Percentiles rank a stretch among this genome's conserved stretches.
phyloP scores from a whole-genome alignment of 331 rosid species.

The Dryas integrifolia region DNA sequence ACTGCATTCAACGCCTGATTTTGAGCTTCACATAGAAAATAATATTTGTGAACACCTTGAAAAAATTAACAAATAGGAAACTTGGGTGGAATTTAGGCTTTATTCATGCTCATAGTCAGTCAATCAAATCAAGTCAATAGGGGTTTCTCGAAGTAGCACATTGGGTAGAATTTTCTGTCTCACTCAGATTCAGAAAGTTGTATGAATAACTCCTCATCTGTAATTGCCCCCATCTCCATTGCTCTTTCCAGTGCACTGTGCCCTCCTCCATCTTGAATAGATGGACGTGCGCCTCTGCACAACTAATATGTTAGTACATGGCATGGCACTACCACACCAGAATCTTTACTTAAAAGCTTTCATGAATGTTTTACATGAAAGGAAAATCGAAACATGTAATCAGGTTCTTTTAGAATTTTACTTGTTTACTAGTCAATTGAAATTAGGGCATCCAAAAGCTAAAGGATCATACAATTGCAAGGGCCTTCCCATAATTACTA shows the following conservation, averaged over 20 bases:
- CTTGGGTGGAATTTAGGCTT: background rate
- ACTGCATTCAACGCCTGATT: background rate
- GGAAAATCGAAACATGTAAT: background rate
- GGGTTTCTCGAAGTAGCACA: background rate
- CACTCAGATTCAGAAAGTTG: constrained; percentile 57
- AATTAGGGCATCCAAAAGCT: background rate
- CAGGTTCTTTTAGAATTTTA: background rate
- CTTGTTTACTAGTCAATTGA: background rate
- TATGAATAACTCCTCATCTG: constrained; percentile 85
- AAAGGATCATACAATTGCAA: background rate
- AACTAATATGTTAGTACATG: constrained; percentile 27
- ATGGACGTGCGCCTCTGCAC: constrained; percentile 75
- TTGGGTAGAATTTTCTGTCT: background rate
- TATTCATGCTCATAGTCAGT: background rate
- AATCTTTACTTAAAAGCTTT: background rate
- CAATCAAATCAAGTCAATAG: background rate
- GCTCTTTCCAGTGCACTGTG: constrained; percentile 81
- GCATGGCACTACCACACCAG: background rate
- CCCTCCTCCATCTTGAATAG: constrained; percentile 82
- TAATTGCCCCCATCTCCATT: constrained; percentile 94
- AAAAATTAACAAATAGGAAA: background rate
- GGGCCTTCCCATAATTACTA: background rate
- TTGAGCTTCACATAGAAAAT: background rate
- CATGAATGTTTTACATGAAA: background rate
- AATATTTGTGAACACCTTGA: background rate